phyloP scores from a whole-genome alignment of 2,329 filamentous ascomycete species.

The Xylariaceae sp. region DNA sequence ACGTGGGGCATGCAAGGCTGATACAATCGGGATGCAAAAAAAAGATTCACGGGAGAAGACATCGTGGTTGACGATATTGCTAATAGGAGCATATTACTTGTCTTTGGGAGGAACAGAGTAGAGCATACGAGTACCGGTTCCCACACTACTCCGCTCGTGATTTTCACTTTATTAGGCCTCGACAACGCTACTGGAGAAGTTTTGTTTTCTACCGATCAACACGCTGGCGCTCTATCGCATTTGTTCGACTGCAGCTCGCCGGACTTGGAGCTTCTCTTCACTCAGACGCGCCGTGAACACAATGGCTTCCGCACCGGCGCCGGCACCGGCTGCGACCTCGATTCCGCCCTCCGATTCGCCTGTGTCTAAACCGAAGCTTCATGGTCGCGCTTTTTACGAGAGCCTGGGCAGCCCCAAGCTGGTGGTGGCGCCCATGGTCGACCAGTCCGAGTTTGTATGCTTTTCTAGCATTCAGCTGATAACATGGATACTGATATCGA shows the following conservation, averaged over 20 bases:
- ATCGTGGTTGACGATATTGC: neutral
- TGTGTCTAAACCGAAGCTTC: conserved; percentile 52
- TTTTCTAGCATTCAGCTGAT: neutral
- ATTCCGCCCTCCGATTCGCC: conserved; percentile 11
- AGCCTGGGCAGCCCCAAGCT: conserved; percentile 88
- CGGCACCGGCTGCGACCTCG: conserved; percentile 20
- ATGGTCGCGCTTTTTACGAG: conserved; percentile 88
- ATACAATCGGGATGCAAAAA: neutral
- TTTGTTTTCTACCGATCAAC: neutral
- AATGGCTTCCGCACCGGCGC: conserved; percentile 29
- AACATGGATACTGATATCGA: conserved; percentile 5
- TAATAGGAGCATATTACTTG: neutral
- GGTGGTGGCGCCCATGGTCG: conserved; percentile 94
- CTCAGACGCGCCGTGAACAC: conserved; percentile 14
- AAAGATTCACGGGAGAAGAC: neutral
- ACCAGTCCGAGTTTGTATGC: conserved; percentile 93
- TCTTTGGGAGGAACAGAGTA: neutral
- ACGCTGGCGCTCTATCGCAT: conserved; percentile 13
- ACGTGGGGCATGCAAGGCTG: neutral
- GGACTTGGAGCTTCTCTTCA: conserved; percentile 17
- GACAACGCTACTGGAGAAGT: no score
- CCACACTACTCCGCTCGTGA: neutral
- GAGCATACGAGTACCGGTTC: neutral
- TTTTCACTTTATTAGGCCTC: neutral
- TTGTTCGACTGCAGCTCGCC: conserved; percentile 19